A percentile compares a stretch with the other conserved stretches of the same genome.
Evolutionary conservation across 306 rosid genomes (phyloP).

Genomic region (Gynostemma pentaphyllum): DNA sequence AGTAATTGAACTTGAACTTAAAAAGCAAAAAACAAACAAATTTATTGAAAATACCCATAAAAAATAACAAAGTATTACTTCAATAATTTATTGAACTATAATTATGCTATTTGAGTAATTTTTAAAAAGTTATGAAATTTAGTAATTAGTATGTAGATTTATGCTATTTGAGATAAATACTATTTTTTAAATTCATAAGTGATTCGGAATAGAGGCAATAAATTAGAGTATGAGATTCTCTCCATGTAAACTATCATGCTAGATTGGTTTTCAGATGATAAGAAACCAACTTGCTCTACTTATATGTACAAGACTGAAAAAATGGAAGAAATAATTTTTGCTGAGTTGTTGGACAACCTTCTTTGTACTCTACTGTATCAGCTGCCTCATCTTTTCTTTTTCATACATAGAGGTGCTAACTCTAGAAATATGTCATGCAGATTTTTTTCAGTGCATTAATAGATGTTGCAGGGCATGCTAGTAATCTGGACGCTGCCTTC

Average conservation of each 20-base stretch:
- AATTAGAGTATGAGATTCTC: background rate
- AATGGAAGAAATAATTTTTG: background rate
- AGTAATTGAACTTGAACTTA: too few species aligned
- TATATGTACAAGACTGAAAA: background rate
- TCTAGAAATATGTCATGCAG: slow-evolving; percentile 33
- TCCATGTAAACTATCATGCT: background rate
- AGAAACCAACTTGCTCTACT: background rate
- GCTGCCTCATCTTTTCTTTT: background rate
- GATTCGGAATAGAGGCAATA: slow-evolving; percentile 1
- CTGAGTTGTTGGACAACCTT: slow-evolving; percentile 6
- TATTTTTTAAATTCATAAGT: slow-evolving; percentile 4
- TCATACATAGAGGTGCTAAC: slow-evolving; percentile 15
- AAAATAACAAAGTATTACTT: too few species aligned
- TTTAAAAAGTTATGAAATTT: too few species aligned
- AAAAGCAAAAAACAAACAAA: too few species aligned
- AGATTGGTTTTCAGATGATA: background rate
- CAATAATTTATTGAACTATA: too few species aligned
- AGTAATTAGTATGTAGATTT: too few species aligned
- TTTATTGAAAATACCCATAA: too few species aligned
- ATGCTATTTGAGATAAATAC: too few species aligned
- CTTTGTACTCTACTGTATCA: background rate
- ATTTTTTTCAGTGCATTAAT: slow-evolving; percentile 89
- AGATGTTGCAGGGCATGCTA: slow-evolving; percentile 93
- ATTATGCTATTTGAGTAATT: too few species aligned
- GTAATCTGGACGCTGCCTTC: slow-evolving; percentile 85